Evolutionary conservation across 345 rosid species (phyloP).

Genomic region (Salix viminalis): DNA sequence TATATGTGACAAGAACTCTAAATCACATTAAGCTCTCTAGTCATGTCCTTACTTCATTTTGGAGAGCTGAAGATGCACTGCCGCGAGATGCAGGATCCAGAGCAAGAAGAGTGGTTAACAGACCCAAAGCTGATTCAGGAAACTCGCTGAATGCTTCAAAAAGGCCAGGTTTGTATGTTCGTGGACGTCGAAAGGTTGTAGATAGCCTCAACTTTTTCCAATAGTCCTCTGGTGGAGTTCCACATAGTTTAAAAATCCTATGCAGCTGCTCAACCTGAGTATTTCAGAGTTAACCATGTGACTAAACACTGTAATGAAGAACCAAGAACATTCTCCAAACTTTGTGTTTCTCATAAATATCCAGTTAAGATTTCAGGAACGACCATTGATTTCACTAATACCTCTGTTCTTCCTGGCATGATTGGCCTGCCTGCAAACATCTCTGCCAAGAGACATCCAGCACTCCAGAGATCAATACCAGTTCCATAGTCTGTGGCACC

Average conservation of each 20-base stretch:
- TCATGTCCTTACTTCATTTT: constrained; percentile 35
- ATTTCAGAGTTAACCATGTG: not conserved
- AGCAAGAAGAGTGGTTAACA: constrained; percentile 53
- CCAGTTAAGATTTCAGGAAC: not conserved
- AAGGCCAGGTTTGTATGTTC: constrained; percentile 38
- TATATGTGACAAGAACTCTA: not conserved
- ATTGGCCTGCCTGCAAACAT: constrained; percentile 52
- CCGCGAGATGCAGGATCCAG: constrained; percentile 52
- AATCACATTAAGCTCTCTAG: not conserved
- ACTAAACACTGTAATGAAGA: not conserved
- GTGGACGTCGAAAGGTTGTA: constrained; percentile 50
- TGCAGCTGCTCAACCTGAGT: constrained; percentile 82
- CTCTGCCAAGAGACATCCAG: constrained; percentile 66
- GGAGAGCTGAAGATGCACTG: constrained; percentile 43
- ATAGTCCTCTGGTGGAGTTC: constrained; percentile 81
- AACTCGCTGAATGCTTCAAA: constrained; percentile 36
- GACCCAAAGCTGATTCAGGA: constrained; percentile 47
- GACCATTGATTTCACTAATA: constrained; percentile 5
- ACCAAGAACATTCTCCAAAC: not conserved
- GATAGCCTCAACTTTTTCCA: constrained; percentile 73
- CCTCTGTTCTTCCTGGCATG: constrained; percentile 64
- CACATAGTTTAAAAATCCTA: constrained; percentile 76
- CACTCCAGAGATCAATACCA: constrained; percentile 69
- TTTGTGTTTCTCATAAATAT: not conserved
- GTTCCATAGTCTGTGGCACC: constrained; percentile 54